phyloP scores from a whole-genome alignment of 192 early-diverging fungal genomes.

The Diversispora eburnea region DNA sequence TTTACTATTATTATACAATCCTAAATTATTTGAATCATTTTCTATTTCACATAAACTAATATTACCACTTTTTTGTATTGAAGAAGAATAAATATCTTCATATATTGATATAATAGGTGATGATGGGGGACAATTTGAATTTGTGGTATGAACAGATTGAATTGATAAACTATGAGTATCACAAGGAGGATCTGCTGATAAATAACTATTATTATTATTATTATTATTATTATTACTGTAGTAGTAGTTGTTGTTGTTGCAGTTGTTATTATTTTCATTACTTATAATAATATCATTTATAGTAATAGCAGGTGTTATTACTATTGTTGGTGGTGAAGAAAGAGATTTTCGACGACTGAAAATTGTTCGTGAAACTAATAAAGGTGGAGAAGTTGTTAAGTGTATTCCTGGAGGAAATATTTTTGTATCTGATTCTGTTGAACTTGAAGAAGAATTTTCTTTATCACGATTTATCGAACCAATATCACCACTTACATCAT shows the following conservation, averaged over 20 bases:
- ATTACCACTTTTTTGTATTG: constrained; percentile 1
- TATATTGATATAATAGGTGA: background rate
- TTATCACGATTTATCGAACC: background rate
- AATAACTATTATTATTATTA: too few relatives aligned
- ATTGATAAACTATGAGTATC: background rate
- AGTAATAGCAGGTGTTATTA: background rate
- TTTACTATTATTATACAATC: constrained; percentile 11
- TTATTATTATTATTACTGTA: too few relatives aligned
- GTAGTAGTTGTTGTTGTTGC: background rate
- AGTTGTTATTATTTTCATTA: background rate
- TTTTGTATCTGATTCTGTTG: background rate
- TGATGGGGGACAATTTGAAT: background rate
- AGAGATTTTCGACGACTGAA: constrained; percentile 5
- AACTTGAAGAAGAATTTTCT: background rate
- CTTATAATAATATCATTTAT: background rate
- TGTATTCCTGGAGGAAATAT: background rate
- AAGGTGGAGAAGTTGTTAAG: background rate
- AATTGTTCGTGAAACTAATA: background rate
- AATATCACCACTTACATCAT: background rate
- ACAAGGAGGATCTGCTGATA: too few relatives aligned
- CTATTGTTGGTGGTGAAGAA: background rate
- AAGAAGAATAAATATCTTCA: background rate
- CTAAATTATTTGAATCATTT: constrained; percentile 24
- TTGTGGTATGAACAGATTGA: background rate
- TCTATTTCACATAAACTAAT: constrained; percentile 6